A percentile compares a stretch with the other conserved stretches of the same genome.
These are phyloP conservation scores for Tetrahymena thermophila DNA, from an alignment of 73 alveolate genomes.

Conservation along the genomic window DNA sequence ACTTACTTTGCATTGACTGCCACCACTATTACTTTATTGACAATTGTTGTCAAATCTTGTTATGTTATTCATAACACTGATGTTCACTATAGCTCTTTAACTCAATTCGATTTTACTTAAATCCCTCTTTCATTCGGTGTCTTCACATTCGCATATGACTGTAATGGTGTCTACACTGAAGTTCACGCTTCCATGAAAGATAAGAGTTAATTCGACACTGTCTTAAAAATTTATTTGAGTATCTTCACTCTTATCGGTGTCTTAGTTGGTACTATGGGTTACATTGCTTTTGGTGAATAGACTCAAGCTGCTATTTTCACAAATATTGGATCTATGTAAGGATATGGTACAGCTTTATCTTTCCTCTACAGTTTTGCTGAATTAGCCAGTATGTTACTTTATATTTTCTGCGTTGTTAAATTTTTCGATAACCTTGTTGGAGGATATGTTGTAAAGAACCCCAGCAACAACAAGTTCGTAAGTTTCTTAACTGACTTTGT, in stretches of 20 bases:
- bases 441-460: neutral
- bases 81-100: neutral
- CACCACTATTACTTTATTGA: neutral
- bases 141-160: neutral
- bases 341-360: neutral
- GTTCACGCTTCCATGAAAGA: neutral
- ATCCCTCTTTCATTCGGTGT: neutral
- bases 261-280: neutral
- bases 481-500: neutral
- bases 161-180: neutral
- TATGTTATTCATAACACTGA: neutral
- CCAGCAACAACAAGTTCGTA: neutral
- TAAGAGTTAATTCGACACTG: neutral
- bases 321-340: neutral
- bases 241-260: neutral
- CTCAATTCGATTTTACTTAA: neutral
- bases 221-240: neutral
- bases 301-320: neutral
- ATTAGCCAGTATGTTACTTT: neutral
- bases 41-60: neutral
- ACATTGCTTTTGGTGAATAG: neutral
- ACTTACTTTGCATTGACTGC: neutral
- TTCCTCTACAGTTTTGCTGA: neutral
- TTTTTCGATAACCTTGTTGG: neutral
- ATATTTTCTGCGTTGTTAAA: neutral